These are phyloP conservation scores for Trematosphaeria pertusa DNA, from an alignment of 2,329 filamentous ascomycete species.

Conservation along the genomic window DNA sequence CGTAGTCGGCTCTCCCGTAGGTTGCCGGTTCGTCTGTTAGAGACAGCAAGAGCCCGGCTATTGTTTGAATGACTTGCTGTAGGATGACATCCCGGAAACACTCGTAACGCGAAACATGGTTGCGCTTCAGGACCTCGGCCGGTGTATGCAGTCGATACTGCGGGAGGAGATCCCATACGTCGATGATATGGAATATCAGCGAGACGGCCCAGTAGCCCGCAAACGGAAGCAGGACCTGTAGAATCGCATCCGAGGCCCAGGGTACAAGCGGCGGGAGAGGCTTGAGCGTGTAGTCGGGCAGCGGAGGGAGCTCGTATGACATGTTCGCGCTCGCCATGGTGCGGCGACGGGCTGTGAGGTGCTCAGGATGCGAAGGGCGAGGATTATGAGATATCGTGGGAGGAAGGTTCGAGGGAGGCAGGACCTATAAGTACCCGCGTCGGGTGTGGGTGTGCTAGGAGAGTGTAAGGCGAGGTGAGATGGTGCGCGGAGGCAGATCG, in stretches of 20 bases:
- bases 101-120: conserved; percentile 83
- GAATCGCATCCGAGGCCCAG: conserved; percentile 80
- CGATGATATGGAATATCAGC: conserved; percentile 84
- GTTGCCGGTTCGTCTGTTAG: conserved; percentile 76
- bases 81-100: conserved; percentile 89
- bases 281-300: conserved; percentile 79
- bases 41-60: conserved; percentile 71
- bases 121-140: conserved; percentile 85
- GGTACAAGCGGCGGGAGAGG: conserved; percentile 75
- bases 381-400: too few species aligned
- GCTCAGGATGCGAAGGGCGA: conserved; percentile 15
- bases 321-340: conserved; percentile 55
- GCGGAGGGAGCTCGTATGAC: conserved; percentile 75
- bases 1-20: conserved; percentile 80
- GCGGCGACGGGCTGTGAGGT: conserved; percentile 19
- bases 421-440: too few species aligned
- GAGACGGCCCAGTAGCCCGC: conserved; percentile 89
- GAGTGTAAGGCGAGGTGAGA: conserved; percentile 3
- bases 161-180: conserved; percentile 83
- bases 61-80: conserved; percentile 88
- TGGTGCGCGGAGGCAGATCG: conserved; percentile 11
- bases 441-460: too few species aligned
- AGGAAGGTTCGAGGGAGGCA: too few species aligned
- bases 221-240: conserved; percentile 78
- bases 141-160: conserved; percentile 95